These are phyloP conservation scores for Groenewaldozyma auringiensis DNA, from an alignment of 1,139 yeast species.

Conservation along the genomic window DNA sequence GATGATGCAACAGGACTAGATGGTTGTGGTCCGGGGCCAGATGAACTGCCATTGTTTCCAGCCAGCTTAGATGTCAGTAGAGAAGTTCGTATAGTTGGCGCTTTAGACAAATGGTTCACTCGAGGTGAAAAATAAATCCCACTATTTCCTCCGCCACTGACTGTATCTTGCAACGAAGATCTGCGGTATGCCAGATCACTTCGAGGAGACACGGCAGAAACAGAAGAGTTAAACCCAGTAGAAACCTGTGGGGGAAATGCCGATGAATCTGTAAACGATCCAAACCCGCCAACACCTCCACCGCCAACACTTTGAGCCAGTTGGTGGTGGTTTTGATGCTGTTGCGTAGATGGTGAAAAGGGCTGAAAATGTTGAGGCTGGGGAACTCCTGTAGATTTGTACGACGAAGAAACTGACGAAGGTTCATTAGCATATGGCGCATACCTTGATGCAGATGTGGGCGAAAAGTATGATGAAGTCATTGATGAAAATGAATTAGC, in stretches of 20 bases:
- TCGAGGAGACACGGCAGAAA: neutral
- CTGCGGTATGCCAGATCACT: neutral
- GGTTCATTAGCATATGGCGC: conserved; percentile 28
- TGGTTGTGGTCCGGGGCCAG: neutral
- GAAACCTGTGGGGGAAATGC: conserved; percentile 7
- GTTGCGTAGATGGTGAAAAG: conserved; percentile 10
- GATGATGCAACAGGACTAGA: neutral
- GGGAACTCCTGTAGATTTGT: conserved; percentile 19
- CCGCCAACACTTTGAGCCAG: neutral
- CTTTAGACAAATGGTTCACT: conserved; percentile 1
- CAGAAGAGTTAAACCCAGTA: conserved; percentile 1
- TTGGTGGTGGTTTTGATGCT: conserved; percentile 6
- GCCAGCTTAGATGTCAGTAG: conserved; percentile 28
- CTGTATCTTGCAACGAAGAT: neutral
- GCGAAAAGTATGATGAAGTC: conserved; percentile 23
- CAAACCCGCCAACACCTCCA: neutral
- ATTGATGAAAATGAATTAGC: conserved; percentile 12
- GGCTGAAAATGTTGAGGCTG: conserved; percentile 6
- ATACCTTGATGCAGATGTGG: conserved; percentile 23
- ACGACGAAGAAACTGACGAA: conserved; percentile 27
- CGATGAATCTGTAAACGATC: conserved; percentile 4
- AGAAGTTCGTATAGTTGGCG: conserved; percentile 21
- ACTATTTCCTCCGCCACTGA: neutral
- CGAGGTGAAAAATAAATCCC: neutral
- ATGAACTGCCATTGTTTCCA: conserved; percentile 4